Evolutionary conservation across 768 basidiomycete genomes (phyloP).

Genomic region (Scleroderma citrinum): DNA sequence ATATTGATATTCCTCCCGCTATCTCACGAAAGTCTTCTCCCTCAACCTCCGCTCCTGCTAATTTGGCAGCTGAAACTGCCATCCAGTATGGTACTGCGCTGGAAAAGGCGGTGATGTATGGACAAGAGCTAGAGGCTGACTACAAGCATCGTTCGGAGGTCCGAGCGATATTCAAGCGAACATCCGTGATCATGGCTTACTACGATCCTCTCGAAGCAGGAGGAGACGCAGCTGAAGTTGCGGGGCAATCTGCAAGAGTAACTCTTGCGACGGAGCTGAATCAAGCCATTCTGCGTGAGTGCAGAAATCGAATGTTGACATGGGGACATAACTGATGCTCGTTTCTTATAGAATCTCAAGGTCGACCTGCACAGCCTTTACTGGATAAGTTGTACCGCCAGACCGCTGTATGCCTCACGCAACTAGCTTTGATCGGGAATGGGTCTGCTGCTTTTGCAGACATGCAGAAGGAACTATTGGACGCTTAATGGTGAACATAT

Average conservation of each 20-base stretch:
- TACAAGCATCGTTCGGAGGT: constrained; percentile 64
- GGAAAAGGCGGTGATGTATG: constrained; percentile 65
- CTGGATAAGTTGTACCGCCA: constrained; percentile 78
- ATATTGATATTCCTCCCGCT: constrained; percentile 25
- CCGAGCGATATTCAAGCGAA: constrained; percentile 60
- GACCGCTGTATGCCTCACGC: constrained; percentile 57
- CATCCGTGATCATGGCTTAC: constrained; percentile 77
- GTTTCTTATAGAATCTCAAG: constrained; percentile 64
- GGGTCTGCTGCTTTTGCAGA: constrained; percentile 81
- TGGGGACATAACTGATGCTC: not conserved
- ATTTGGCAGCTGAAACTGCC: constrained; percentile 21
- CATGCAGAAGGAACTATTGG: constrained; percentile 67
- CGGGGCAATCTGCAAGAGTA: constrained; percentile 59
- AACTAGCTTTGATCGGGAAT: constrained; percentile 65
- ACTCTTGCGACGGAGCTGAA: constrained; percentile 73
- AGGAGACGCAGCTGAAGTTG: constrained; percentile 61
- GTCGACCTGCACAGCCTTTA: constrained; percentile 61
- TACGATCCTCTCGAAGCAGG: constrained; percentile 65
- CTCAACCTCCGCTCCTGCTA: constrained; percentile 21
- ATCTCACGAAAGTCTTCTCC: constrained; percentile 24
- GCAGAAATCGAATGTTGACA: not conserved
- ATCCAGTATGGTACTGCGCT: constrained; percentile 52
- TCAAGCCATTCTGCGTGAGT: constrained; percentile 73
- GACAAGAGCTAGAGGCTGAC: constrained; percentile 61
- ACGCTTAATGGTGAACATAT: constrained; percentile 25